These are phyloP conservation scores for Cryptococcus sp. DNA, from an alignment of 1,284 basidiomycete genomes.

Conservation along the genomic window DNA sequence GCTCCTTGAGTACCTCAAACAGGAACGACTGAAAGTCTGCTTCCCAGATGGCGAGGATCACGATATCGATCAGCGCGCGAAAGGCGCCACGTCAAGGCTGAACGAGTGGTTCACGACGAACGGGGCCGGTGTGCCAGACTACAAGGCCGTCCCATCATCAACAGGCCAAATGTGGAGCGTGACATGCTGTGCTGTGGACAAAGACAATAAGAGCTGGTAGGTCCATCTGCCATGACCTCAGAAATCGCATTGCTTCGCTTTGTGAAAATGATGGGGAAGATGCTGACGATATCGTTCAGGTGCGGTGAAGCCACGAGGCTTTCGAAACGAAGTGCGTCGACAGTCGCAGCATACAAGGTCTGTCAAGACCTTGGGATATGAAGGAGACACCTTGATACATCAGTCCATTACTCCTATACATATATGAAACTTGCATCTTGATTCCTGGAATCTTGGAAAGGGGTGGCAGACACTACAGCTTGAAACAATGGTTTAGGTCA, in stretches of 20 bases:
- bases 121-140: constrained; percentile 22
- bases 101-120: constrained; percentile 30
- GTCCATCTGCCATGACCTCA: constrained; percentile 4
- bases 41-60: constrained; percentile 3
- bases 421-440: not conserved
- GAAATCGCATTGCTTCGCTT: not conserved
- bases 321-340: constrained; percentile 35
- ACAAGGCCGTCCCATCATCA: constrained; percentile 1
- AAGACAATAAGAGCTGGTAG: constrained; percentile 25
- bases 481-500: too few relatives aligned
- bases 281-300: constrained; percentile 5
- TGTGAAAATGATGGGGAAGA: too few relatives aligned
- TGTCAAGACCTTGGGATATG: constrained; percentile 21
- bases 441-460: too few relatives aligned
- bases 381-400: not conserved
- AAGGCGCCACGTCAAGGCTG: constrained; percentile 25
- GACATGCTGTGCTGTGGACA: constrained; percentile 15
- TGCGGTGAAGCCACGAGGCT: constrained; percentile 28
- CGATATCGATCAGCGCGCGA: constrained; percentile 17
- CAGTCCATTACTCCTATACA: not conserved
- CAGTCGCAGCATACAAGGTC: constrained; percentile 39
- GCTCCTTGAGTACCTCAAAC: constrained; percentile 22
- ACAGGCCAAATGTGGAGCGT: constrained; percentile 19
- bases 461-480: too few relatives aligned
- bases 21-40: constrained; percentile 13